Evolutionary conservation across 2,329 filamentous ascomycete species (phyloP).

Genomic region (Fusarium staphyleae): DNA sequence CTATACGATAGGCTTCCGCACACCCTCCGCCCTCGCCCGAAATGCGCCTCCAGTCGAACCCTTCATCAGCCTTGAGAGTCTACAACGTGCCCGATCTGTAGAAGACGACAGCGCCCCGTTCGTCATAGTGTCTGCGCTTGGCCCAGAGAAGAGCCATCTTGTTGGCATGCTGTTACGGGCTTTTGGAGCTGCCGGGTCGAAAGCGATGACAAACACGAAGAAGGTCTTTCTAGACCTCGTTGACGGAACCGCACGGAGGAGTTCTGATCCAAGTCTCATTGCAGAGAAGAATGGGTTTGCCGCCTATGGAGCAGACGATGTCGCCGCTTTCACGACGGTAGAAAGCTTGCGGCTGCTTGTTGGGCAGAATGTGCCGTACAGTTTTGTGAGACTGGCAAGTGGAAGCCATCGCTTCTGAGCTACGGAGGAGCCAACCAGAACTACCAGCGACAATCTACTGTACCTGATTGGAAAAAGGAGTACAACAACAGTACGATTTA

Average conservation of each 20-base stretch:
- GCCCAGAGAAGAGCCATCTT: constrained; percentile 78
- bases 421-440: constrained; percentile 39
- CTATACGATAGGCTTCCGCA: constrained; percentile 84
- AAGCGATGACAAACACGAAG: constrained; percentile 50
- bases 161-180: constrained; percentile 80
- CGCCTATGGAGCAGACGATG: constrained; percentile 79
- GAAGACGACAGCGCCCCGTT: constrained; percentile 69
- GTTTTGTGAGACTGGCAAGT: constrained; percentile 79
- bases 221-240: constrained; percentile 86
- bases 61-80: constrained; percentile 75
- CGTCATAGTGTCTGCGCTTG: constrained; percentile 80
- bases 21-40: constrained; percentile 64
- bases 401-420: constrained; percentile 57
- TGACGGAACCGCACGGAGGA: constrained; percentile 61
- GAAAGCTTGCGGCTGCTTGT: constrained; percentile 80
- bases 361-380: constrained; percentile 87
- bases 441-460: background rate
- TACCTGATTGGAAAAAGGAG: constrained; percentile 4
- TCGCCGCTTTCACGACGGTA: constrained; percentile 83
- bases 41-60: constrained; percentile 75
- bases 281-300: constrained; percentile 80
- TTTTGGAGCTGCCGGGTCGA: constrained; percentile 58
- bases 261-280: constrained; percentile 70
- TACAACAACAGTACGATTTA: background rate
- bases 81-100: constrained; percentile 60